Evolutionary conservation across 2,329 filamentous ascomycete species (phyloP).

Genomic region (Ustulina deusta): DNA sequence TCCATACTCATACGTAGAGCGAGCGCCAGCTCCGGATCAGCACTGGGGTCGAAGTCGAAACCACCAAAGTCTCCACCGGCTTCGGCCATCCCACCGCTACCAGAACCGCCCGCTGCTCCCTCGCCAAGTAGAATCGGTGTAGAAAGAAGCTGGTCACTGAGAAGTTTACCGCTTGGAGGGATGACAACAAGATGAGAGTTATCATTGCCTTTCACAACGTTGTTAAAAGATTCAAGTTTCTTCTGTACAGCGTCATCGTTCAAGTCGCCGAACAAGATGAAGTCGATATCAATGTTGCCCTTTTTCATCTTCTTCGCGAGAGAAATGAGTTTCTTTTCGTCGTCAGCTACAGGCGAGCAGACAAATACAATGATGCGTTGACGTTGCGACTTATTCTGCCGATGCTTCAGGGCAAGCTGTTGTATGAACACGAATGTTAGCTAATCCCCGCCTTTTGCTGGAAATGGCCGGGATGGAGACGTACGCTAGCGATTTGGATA

Average conservation of each 20-base stretch:
- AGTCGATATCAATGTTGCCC: conserved; percentile 91
- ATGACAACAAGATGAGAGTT: conserved; percentile 93
- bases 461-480: conserved; percentile 51
- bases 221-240: conserved; percentile 94
- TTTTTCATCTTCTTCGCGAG: conserved; percentile 99
- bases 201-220: conserved; percentile 89
- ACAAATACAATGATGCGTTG: conserved; percentile 98
- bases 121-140: conserved; percentile 92
- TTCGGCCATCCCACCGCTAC: conserved; percentile 67
- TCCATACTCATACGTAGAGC: conserved; percentile 98
- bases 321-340: conserved; percentile 87
- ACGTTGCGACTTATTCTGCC: conserved; percentile 96
- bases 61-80: conserved; percentile 76
- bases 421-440: conserved; percentile 41
- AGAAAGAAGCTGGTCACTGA: conserved; percentile 90
- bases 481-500: conserved; percentile 93
- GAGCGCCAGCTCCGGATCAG: conserved; percentile 93
- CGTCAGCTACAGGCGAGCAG: conserved; percentile 91
- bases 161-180: conserved; percentile 88
- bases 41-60: conserved; percentile 89
- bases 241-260: conserved; percentile 89
- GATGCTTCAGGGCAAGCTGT: conserved; percentile 95
- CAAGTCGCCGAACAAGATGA: conserved; percentile 93
- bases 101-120: conserved; percentile 68
- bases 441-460: conserved; percentile 16